Conservation (phyloP, 257 asterid species). For the Solanum lycopersicoides region DNA sequence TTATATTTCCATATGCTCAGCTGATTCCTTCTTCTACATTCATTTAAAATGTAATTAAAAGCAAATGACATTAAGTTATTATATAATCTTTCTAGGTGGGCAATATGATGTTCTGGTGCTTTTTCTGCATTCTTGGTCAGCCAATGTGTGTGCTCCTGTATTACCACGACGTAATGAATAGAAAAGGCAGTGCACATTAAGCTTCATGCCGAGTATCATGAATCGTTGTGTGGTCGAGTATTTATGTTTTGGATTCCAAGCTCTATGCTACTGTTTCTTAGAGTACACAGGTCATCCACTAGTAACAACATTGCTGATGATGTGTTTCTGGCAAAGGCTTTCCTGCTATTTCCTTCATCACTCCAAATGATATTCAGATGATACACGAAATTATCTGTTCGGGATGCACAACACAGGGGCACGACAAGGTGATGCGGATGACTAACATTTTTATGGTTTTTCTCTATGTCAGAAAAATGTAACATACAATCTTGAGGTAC, state of each 20-base stretch:
- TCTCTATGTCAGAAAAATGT: neutral
- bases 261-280: neutral
- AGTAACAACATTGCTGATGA: neutral
- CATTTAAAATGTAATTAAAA: neutral
- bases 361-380: neutral
- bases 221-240: neutral
- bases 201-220: neutral
- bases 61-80: neutral
- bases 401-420: neutral
- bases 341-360: neutral
- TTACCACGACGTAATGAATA: constrained; percentile 92
- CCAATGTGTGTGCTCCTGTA: constrained; percentile 87
- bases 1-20: neutral
- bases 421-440: neutral
- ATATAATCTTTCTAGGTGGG: constrained; percentile 59
- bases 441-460: neutral
- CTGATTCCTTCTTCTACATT: neutral
- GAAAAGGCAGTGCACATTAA: constrained; percentile 16
- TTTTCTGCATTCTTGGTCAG: constrained; percentile 83
- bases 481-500: neutral
- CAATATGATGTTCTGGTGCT: constrained; percentile 93
- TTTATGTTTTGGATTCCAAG: neutral
- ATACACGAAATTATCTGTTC: neutral
- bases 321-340: neutral
- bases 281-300: neutral